Evolutionary conservation across 2,329 filamentous ascomycete genomes (phyloP).

Genomic region (Amylocarpus encephaloides): DNA sequence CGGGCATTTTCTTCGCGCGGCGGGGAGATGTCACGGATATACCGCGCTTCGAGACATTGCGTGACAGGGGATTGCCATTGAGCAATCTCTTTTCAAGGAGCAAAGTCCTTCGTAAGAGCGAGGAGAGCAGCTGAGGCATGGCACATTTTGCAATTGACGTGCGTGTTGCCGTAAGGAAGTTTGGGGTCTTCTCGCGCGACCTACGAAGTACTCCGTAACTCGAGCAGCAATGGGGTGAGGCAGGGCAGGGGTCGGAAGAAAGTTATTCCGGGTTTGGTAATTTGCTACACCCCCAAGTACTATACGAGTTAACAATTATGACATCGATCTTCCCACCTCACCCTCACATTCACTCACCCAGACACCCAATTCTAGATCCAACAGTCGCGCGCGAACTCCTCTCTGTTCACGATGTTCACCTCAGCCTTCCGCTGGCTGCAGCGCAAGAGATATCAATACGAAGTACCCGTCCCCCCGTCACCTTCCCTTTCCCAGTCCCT

Average conservation of each 20-base stretch:
- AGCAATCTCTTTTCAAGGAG: conserved; percentile 11
- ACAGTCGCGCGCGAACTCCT: background rate
- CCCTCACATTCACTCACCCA: no score
- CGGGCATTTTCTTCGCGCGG: conserved; percentile 58
- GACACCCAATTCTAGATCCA: no score
- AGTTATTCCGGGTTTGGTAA: no score
- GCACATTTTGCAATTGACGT: conserved; percentile 21
- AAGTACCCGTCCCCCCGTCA: no score
- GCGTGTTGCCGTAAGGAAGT: background rate
- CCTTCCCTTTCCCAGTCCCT: no score
- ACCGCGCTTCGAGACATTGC: conserved; percentile 9
- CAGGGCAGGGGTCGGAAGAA: no score
- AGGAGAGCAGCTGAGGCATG: conserved; percentile 21
- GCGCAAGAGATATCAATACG: conserved; percentile 96
- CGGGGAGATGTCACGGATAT: conserved; percentile 9
- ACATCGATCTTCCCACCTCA: no score
- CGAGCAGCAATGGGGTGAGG: no score
- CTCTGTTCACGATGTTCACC: conserved; percentile 31
- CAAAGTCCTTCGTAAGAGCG: conserved; percentile 6
- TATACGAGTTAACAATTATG: no score
- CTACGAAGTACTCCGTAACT: no score
- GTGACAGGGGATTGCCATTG: background rate
- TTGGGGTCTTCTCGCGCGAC: no score
- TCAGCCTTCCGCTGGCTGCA: conserved; percentile 73
- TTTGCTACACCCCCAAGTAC: no score